Evolutionary conservation across 169 alveolate genomes (phyloP).

Genomic region (Plasmodium inui): DNA sequence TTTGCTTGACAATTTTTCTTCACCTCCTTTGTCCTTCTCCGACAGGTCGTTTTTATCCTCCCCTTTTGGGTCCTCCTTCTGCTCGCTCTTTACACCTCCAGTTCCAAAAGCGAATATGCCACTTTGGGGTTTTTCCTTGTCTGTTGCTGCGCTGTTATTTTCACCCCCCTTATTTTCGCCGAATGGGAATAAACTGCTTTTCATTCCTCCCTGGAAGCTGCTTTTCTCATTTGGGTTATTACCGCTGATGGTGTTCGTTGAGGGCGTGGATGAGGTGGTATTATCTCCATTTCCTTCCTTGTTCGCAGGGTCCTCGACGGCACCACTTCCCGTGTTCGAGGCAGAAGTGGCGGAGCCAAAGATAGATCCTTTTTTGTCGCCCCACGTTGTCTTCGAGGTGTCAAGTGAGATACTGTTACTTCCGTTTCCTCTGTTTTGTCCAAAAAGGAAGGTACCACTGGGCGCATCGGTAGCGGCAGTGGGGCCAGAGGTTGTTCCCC

Average conservation of each 20-base stretch:
- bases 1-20: not conserved
- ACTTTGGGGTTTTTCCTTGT: not conserved
- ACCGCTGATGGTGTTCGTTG: not conserved
- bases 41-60: not conserved
- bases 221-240: not conserved
- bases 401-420: not conserved
- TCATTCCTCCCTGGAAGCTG: not conserved
- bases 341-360: not conserved
- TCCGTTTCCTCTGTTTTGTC: not conserved
- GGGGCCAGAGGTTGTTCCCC: not conserved
- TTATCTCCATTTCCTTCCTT: not conserved
- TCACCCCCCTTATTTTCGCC: not conserved
- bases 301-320: not conserved
- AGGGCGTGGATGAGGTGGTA: not conserved
- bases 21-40: not conserved
- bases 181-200: conserved; percentile 3
- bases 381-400: not conserved
- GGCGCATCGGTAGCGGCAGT: not conserved
- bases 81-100: not conserved
- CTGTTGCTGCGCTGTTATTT: not conserved
- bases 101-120: not conserved
- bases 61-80: not conserved
- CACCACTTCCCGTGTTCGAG: not conserved
- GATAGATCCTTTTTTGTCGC: conserved; percentile 4
- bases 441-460: not conserved